Base-by-base conservation (phyloP, 1,139 yeast species). In the Pichia sp. region DNA sequence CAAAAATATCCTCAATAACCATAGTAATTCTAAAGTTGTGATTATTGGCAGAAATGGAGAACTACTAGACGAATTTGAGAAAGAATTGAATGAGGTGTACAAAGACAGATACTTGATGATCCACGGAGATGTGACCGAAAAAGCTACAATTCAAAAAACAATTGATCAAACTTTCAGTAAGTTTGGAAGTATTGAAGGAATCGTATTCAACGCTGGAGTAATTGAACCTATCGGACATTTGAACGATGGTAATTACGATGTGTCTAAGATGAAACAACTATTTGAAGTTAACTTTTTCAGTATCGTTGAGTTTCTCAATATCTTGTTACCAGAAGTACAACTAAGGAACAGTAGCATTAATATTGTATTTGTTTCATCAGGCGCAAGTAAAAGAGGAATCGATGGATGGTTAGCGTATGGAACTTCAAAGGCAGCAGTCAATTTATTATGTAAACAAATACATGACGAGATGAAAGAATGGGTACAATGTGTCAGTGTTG, bases 321-420 rank as follows among this genome's bases (percentile, higher is more conserved):
- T 67, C 34, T 69, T 86, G 2, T 63, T 88, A 39, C 46, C 44
- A 1, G 41, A 24, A 7, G 70, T 89, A 56, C 16, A 72, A 73
- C 49, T 55, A 77, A 2, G 32, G 27, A 9, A 65, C 4, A 1
- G 12, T 13, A 13, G 22, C 2, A n/a, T 18, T 1, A 74, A 72
- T 43, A 71, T 85, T 30, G 72, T 90, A 20, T 79, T 83, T 48
- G 96, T 89, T 0, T 85, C 94, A 25, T 85, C 95, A 1, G 97
- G 96, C 8, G 97, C 97, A 0, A 74, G 90, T 2, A 69, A 73
- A 1, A 71, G 70, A 41, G 69, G 79, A 18, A 80, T 79, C 59
- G 67, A 67, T 56, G 89, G 90, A 13, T 89, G 96, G 96, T 82
- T 84, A 35, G 95, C 96, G 4, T 90, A 90, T 59, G 95, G 96